phyloP scores from a whole-genome alignment of 805 yeast genomes.

The Sugiyamaella mastotermitis region DNA sequence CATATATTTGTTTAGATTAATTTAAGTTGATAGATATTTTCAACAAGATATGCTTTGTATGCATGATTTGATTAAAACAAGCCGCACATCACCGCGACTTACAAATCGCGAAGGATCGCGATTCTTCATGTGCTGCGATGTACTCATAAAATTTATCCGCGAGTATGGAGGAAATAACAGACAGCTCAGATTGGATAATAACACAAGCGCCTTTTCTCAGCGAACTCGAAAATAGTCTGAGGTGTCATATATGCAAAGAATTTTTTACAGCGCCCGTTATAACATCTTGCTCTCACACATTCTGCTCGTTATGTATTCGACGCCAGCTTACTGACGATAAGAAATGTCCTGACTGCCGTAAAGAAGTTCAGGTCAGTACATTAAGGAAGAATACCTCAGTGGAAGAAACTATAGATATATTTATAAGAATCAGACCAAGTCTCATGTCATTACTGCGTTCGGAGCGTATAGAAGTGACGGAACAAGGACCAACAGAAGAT shows the following conservation, averaged over 20 bases:
- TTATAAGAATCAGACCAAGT: slow-evolving; percentile 3
- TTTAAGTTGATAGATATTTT: too few relatives aligned
- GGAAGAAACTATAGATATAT: slow-evolving; percentile 58
- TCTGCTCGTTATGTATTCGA: slow-evolving; percentile 83
- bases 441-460: slow-evolving; percentile 12
- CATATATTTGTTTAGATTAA: too few relatives aligned
- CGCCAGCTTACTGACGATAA: slow-evolving; percentile 54
- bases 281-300: slow-evolving; percentile 82
- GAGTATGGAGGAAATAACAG: slow-evolving; percentile 36
- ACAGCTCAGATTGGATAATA: slow-evolving; percentile 64
- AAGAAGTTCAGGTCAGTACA: slow-evolving; percentile 63
- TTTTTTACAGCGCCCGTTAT: slow-evolving; percentile 71
- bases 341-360: slow-evolving; percentile 73
- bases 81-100: too few relatives aligned
- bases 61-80: too few relatives aligned
- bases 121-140: too few relatives aligned
- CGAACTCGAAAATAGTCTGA: slow-evolving; percentile 60
- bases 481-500: not conserved
- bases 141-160: not conserved
- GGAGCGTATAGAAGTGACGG: slow-evolving; percentile 7
- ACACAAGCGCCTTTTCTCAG: slow-evolving; percentile 51
- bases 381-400: slow-evolving; percentile 59
- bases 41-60: too few relatives aligned
- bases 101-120: slow-evolving; percentile 1
- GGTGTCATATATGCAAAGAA: slow-evolving; percentile 89